Evolutionary conservation across 371 early-diverging fungal species (phyloP).

Genomic region (Polyrhizophydium stewartii): DNA sequence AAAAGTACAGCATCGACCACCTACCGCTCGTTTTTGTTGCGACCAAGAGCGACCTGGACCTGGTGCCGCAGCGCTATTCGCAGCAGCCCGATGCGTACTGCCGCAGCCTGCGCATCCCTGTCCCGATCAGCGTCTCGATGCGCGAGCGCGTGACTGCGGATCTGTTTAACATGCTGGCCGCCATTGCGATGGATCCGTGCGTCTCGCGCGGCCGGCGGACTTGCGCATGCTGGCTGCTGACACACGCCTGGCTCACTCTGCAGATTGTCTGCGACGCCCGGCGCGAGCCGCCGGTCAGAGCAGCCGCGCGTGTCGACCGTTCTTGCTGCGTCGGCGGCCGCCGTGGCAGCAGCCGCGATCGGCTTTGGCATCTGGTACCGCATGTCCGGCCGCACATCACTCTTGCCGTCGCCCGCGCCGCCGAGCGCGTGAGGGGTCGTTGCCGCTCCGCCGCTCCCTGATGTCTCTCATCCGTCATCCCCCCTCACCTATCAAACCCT

Average conservation of each 20-base stretch:
- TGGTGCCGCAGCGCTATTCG: conserved; percentile 76
- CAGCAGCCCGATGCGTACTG: conserved; percentile 93
- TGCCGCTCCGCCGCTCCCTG: too few species aligned
- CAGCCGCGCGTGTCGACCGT: background rate
- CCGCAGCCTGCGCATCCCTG: conserved; percentile 72
- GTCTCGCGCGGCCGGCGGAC: too few species aligned
- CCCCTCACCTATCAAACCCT: too few species aligned
- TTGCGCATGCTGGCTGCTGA: background rate
- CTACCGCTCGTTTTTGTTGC: conserved; percentile 89
- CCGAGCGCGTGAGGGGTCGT: too few species aligned
- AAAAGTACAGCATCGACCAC: conserved; percentile 75
- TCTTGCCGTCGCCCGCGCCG: too few species aligned
- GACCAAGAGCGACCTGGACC: conserved; percentile 88
- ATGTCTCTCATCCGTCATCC: too few species aligned
- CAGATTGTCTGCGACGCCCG: background rate
- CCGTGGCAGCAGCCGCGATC: background rate
- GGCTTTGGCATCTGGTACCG: conserved; percentile 4
- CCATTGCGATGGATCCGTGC: conserved; percentile 82
- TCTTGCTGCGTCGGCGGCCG: background rate
- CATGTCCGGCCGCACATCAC: background rate
- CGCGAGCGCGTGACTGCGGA: conserved; percentile 81
- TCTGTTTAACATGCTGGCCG: conserved; percentile 78
- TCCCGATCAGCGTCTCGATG: conserved; percentile 86
- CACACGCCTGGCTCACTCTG: background rate
- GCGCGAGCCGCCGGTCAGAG: background rate